These are phyloP conservation scores for Allomyces macrogynus DNA, from an alignment of 192 early-diverging fungal species.

Conservation along the genomic window DNA sequence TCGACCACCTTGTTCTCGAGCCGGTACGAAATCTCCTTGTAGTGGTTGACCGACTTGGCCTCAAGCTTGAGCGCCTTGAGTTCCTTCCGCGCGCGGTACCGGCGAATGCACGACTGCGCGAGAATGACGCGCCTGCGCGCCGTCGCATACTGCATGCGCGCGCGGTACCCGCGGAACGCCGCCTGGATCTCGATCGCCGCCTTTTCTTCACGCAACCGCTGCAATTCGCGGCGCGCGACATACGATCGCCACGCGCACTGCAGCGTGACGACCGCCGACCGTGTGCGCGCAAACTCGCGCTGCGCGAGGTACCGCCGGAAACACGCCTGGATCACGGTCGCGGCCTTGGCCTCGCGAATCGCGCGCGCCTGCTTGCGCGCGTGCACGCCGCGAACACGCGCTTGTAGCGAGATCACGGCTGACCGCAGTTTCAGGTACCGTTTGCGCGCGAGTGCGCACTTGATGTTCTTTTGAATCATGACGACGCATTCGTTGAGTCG, in stretches of 20 bases:
- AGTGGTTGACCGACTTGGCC: slow-evolving; percentile 69
- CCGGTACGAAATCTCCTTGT: slow-evolving; percentile 83
- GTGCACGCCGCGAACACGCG: slow-evolving; percentile 28
- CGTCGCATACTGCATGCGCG: slow-evolving; percentile 21
- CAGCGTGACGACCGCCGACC: slow-evolving; percentile 15
- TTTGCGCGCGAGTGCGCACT: slow-evolving; percentile 39
- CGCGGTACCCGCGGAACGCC: slow-evolving; percentile 39
- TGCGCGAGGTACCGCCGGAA: slow-evolving; percentile 20
- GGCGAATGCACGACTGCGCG: slow-evolving; percentile 66
- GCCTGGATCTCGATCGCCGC: slow-evolving; percentile 64
- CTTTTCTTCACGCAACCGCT: slow-evolving; percentile 30
- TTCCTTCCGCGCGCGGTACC: slow-evolving; percentile 43
- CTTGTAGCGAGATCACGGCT: slow-evolving; percentile 49
- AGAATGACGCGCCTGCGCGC: slow-evolving; percentile 36
- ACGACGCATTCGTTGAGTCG: slow-evolving; percentile 60
- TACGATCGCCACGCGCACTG: slow-evolving; percentile 14
- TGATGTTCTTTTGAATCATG: slow-evolving; percentile 73
- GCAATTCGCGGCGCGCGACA: slow-evolving; percentile 29
- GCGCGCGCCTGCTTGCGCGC: slow-evolving; percentile 18
- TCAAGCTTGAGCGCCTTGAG: slow-evolving; percentile 56
- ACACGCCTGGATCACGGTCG: slow-evolving; percentile 23
- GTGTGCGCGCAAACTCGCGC: slow-evolving; percentile 13
- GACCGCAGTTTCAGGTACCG: slow-evolving; percentile 31
- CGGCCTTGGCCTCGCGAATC: slow-evolving; percentile 20
- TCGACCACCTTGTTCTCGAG: slow-evolving; percentile 93